Base-by-base conservation (phyloP, 148 eudicot species). In the Limonium bicolor region DNA sequence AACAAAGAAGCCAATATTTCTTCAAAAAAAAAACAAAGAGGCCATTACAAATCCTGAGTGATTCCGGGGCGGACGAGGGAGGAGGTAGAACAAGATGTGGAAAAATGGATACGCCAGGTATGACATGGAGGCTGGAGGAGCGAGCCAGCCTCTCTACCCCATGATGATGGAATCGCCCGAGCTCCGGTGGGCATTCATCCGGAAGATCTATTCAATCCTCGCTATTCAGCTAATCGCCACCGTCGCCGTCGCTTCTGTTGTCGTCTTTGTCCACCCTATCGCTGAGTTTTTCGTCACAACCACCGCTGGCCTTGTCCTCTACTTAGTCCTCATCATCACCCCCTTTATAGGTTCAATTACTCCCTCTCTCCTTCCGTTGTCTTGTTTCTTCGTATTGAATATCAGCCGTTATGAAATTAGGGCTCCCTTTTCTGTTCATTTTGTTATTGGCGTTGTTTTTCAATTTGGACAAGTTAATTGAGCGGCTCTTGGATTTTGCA, bases 161-260 rank as follows among this genome's bases (percentile, higher is more conserved):
- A 59, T 31, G 52, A 78, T 74, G 82, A 6, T 54, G 39, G 95
- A 90, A 45, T 50, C 22, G 18, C 92, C 97, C 15, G 52, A 68
- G 28, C 65, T 88, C 22, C 64, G 97, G 27, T 90, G 97, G 97
- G 63, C 77, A 1, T 90, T 90, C 48, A 84, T 90, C 8, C 58
- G 93, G 4, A 90, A 90, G 69, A 62, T 90, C 6, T 90, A 90
- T 49, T 53, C 77, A 0, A 90, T 90, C 18, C 49, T 84, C 4
- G 63, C 93, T 1, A 13, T 84, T 3, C 97, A 90, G 39, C 54
- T 90, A 67, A 67, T 84, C 18, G 70, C 76, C 27, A 90, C 97
- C 2, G 59, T 77, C 25, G 85, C 66, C 13, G 95, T 90, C 12
- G 84, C 79, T 2, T 47, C 97, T 13, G 70, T 80, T 25, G 84